Evolutionary conservation across 495 filamentous ascomycete species (phyloP).

Genomic region (Bacidia rubella): DNA sequence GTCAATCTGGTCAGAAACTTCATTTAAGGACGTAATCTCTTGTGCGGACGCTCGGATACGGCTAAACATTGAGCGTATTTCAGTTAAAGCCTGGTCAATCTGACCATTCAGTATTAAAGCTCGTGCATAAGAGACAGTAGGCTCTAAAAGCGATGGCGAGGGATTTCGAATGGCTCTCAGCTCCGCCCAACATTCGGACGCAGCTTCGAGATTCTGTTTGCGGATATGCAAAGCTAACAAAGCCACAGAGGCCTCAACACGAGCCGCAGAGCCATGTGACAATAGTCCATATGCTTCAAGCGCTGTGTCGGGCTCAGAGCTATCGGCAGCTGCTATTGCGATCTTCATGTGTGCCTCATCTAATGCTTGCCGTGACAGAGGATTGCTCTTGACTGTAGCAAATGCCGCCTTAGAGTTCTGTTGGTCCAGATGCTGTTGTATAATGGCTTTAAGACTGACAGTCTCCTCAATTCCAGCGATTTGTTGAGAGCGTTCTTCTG

Average conservation of each 20-base stretch:
- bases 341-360: conserved; percentile 43
- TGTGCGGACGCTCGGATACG: conserved; percentile 44
- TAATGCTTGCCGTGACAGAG: conserved; percentile 34
- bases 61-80: conserved; percentile 70
- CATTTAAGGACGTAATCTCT: conserved; percentile 26
- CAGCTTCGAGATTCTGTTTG: conserved; percentile 58
- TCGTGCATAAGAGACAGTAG: conserved; percentile 72
- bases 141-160: conserved; percentile 61
- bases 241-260: conserved; percentile 58
- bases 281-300: conserved; percentile 50
- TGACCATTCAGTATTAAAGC: conserved; percentile 70
- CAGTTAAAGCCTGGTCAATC: conserved; percentile 57
- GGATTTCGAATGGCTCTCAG: conserved; percentile 36
- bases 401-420: conserved; percentile 55
- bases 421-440: conserved; percentile 52
- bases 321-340: conserved; percentile 63
- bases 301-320: conserved; percentile 55
- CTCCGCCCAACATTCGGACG: conserved; percentile 62
- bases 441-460: conserved; percentile 57
- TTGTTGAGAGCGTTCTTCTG: conserved; percentile 35
- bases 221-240: conserved; percentile 77
- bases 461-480: conserved; percentile 50
- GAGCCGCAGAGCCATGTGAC: conserved; percentile 32
- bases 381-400: conserved; percentile 41
- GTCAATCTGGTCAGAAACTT: conserved; percentile 66